phyloP scores from a whole-genome alignment of 345 rosid species.

The Hibiscus syriacus region DNA sequence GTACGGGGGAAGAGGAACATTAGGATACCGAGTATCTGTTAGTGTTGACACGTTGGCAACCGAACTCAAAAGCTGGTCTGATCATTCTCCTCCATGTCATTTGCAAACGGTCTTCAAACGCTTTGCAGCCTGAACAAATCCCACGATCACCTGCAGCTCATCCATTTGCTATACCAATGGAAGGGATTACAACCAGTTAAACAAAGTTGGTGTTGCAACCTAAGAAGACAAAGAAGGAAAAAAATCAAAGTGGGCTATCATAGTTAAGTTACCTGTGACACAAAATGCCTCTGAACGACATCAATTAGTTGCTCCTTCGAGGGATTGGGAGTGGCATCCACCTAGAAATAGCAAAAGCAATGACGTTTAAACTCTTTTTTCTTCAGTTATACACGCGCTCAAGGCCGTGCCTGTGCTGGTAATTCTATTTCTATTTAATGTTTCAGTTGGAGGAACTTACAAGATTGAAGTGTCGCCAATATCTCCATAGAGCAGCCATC shows the following conservation, averaged over 20 bases:
- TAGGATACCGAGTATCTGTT: slow-evolving; percentile 21
- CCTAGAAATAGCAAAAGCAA: slow-evolving; percentile 27
- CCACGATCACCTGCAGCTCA: slow-evolving; percentile 90
- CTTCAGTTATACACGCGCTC: background rate
- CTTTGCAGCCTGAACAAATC: slow-evolving; percentile 91
- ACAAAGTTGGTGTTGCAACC: background rate
- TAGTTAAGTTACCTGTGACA: slow-evolving; percentile 62
- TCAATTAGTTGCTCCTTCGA: slow-evolving; percentile 80
- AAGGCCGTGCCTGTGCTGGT: background rate
- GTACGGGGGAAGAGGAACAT: slow-evolving; percentile 14
- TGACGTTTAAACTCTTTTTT: background rate
- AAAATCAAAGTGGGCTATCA: background rate
- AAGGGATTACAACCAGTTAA: background rate
- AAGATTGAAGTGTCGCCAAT: slow-evolving; percentile 86
- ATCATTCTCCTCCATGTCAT: slow-evolving; percentile 10
- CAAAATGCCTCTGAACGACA: slow-evolving; percentile 83
- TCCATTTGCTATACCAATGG: slow-evolving; percentile 67
- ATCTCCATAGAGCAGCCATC: slow-evolving; percentile 82
- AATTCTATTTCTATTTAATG: background rate
- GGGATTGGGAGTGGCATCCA: slow-evolving; percentile 74
- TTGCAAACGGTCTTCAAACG: slow-evolving; percentile 64
- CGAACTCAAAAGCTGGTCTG: slow-evolving; percentile 4
- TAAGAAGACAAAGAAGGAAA: too few species aligned
- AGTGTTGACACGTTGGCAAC: slow-evolving; percentile 14
- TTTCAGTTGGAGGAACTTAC: slow-evolving; percentile 31